These are phyloP conservation scores for Fusarium zealandicum DNA, from an alignment of 2,329 filamentous ascomycete genomes.

Conservation along the genomic window DNA sequence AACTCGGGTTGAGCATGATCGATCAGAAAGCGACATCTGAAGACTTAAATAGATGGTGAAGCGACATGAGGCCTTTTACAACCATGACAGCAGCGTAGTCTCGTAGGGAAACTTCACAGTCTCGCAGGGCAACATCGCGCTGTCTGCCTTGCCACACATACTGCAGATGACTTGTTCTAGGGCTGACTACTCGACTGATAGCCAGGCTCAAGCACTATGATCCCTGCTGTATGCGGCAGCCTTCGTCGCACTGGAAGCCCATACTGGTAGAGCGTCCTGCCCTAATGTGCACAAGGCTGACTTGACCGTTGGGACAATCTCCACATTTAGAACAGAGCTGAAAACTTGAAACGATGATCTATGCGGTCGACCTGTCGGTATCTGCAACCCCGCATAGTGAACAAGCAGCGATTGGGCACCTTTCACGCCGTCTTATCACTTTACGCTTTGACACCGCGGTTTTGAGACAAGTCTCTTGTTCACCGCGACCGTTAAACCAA, in stretches of 20 bases:
- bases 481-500: too few species aligned
- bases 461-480: too few species aligned
- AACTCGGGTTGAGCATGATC: not conserved
- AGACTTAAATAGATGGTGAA: not conserved
- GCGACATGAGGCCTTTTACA: constrained; percentile 7
- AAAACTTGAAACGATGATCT: constrained; percentile 2
- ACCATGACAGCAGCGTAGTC: not conserved
- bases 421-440: constrained; percentile 4
- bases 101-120: too few species aligned
- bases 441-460: not conserved
- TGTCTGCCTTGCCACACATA: not conserved
- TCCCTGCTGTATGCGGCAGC: not conserved
- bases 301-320: not conserved
- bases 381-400: not conserved
- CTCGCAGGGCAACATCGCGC: constrained; percentile 11
- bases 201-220: not conserved
- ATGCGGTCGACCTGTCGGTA: constrained; percentile 12
- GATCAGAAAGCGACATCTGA: not conserved
- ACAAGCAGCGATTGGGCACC: not conserved
- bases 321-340: constrained; percentile 10
- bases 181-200: not conserved
- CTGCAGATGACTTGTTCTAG: not conserved
- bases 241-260: not conserved
- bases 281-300: constrained; percentile 19
- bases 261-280: not conserved